phyloP scores from a whole-genome alignment of 805 yeast genomes.

The Clavispora fructus region DNA sequence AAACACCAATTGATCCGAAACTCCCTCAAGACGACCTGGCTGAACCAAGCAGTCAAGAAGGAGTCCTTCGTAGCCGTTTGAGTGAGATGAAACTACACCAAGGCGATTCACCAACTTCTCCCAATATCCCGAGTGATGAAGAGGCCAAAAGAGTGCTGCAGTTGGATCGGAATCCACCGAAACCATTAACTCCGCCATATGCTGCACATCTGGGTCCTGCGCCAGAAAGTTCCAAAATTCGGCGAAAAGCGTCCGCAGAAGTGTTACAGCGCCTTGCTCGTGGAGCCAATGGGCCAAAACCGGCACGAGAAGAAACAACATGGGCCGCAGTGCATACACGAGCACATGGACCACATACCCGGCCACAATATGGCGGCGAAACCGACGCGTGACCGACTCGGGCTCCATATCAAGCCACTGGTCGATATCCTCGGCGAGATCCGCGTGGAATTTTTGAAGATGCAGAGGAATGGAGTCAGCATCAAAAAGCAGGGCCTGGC shows the following conservation, averaged over 20 bases:
- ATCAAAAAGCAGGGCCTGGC: constrained; percentile 22
- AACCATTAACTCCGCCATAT: constrained; percentile 3
- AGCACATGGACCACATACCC: constrained; percentile 34
- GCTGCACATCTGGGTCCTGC: constrained; percentile 8
- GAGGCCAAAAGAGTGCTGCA: constrained; percentile 21
- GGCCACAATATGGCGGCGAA: constrained; percentile 21
- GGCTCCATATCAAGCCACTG: constrained; percentile 35
- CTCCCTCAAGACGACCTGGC: constrained; percentile 13
- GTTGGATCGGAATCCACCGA: constrained; percentile 7
- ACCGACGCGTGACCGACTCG: constrained; percentile 11
- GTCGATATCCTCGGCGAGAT: constrained; percentile 30
- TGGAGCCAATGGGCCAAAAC: constrained; percentile 33
- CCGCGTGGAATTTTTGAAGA: constrained; percentile 17
- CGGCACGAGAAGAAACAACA: constrained; percentile 29
- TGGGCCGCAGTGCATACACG: constrained; percentile 28
- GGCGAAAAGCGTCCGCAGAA: constrained; percentile 7
- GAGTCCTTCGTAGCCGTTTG: constrained; percentile 16
- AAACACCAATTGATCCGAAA: constrained; percentile 4
- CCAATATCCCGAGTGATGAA: constrained; percentile 28
- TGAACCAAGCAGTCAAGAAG: constrained; percentile 19
- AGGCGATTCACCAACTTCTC: constrained; percentile 14
- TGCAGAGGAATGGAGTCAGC: constrained; percentile 21
- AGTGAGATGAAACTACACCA: constrained; percentile 2
- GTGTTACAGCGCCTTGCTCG: constrained; percentile 15
- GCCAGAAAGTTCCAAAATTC: constrained; percentile 12